A percentile compares a stretch with the other conserved stretches of the same genome.
These are phyloP conservation scores for Prunus dulcis DNA, from an alignment of 306 rosid genomes.

Conservation along the genomic window DNA sequence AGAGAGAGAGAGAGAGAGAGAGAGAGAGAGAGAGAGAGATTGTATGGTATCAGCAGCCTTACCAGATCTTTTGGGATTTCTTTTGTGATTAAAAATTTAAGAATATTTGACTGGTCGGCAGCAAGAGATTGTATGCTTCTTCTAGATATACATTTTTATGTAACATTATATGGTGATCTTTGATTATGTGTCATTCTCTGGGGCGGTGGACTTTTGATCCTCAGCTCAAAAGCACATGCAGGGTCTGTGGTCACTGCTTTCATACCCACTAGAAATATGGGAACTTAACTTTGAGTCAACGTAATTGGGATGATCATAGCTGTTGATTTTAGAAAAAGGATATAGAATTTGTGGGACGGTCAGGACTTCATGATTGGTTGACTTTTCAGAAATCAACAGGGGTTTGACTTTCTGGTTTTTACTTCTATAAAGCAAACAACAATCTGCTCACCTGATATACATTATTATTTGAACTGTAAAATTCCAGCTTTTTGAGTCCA, in stretches of 20 bases:
- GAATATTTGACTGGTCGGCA: conserved; percentile 23
- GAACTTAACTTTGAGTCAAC: conserved; percentile 11
- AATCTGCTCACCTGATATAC: conserved; percentile 14
- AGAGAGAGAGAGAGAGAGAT: too few species aligned
- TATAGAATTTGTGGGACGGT: conserved; percentile 5
- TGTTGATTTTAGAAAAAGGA: conserved; percentile 10
- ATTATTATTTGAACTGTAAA: neutral
- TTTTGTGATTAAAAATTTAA: conserved; percentile 24
- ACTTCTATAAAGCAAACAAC: conserved; percentile 17
- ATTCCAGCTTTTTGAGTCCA: neutral
- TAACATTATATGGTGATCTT: neutral
- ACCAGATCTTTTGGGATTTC: conserved; percentile 64
- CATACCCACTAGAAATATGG: neutral
- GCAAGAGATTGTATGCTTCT: conserved; percentile 9
- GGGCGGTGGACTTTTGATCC: conserved; percentile 14
- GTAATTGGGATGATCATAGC: neutral
- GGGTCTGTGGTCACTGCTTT: neutral
- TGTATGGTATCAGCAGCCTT: neutral
- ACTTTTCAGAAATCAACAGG: conserved; percentile 16
- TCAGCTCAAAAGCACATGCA: conserved; percentile 13
- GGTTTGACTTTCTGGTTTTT: conserved; percentile 20
- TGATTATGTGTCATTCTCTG: conserved; percentile 34
- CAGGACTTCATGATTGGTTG: conserved; percentile 33
- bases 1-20: too few species aligned
- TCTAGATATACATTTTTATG: neutral